A percentile compares a stretch with the other conserved stretches of the same genome.
Conservation (phyloP, 2,329 filamentous ascomycete species). For the Penicillium sp. region DNA sequence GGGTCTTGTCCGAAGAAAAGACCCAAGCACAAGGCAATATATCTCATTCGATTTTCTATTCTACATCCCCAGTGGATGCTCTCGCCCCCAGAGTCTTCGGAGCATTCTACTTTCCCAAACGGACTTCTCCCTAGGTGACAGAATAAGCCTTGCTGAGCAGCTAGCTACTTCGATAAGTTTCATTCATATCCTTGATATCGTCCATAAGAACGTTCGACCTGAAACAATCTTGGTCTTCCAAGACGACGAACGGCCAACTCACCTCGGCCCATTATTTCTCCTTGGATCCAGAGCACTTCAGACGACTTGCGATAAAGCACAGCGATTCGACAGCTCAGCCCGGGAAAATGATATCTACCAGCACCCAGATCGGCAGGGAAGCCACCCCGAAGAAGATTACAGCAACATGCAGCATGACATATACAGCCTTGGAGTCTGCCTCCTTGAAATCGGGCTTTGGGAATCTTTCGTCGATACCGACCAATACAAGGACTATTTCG, state of each 20-base stretch:
- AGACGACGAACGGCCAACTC: conserved; percentile 4
- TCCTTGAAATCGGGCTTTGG: conserved; percentile 54
- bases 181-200: conserved; percentile 30
- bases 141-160: conserved; percentile 30
- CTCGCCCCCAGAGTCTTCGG: not conserved
- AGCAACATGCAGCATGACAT: conserved; percentile 56
- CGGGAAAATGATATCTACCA: conserved; percentile 54
- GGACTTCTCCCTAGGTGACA: not conserved
- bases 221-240: conserved; percentile 34
- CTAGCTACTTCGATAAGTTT: conserved; percentile 31
- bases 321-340: conserved; percentile 36
- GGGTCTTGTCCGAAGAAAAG: no score
- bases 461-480: not conserved
- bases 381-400: conserved; percentile 41
- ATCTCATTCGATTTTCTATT: no score
- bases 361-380: conserved; percentile 52
- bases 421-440: conserved; percentile 55
- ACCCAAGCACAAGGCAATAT: no score
- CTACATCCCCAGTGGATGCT: not conserved
- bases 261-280: conserved; percentile 38
- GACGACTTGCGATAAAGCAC: conserved; percentile 32
- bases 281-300: conserved; percentile 51
- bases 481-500: not conserved
- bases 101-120: not conserved
- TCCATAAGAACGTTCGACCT: conserved; percentile 39